Conservation (phyloP, 1,284 basidiomycete species). For the Omphalotus olearius region DNA sequence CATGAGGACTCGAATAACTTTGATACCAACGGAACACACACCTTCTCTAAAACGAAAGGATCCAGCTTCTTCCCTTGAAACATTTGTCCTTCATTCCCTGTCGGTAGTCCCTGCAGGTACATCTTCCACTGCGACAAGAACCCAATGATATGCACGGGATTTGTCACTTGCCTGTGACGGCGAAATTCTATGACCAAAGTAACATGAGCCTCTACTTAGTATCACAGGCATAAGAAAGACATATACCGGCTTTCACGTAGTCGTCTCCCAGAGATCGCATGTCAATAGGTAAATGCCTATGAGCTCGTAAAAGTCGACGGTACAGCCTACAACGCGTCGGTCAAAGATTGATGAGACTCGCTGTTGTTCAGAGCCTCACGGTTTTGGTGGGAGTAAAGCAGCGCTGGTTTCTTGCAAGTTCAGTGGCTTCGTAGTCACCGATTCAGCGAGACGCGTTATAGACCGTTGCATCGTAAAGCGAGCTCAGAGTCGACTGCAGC, state of each 20-base stretch:
- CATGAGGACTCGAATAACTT: neutral
- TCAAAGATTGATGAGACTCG: constrained; percentile 1
- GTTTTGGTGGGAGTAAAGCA: constrained; percentile 76
- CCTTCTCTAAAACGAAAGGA: constrained; percentile 77
- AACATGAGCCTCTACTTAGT: neutral
- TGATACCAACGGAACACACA: constrained; percentile 25
- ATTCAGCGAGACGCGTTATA: constrained; percentile 52
- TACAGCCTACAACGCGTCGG: constrained; percentile 54
- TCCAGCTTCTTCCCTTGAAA: constrained; percentile 75
- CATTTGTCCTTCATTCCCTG: constrained; percentile 33
- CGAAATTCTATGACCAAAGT: constrained; percentile 64
- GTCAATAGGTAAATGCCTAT: constrained; percentile 70
- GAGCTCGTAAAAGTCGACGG: constrained; percentile 76
- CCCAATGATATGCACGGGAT: constrained; percentile 86
- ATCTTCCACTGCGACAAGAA: constrained; percentile 92
- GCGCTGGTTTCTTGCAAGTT: constrained; percentile 65
- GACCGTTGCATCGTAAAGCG: constrained; percentile 5
- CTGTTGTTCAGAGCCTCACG: constrained; percentile 37
- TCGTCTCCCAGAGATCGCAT: constrained; percentile 86
- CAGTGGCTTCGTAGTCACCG: constrained; percentile 56
- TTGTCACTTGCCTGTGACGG: constrained; percentile 72
- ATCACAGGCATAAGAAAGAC: constrained; percentile 12
- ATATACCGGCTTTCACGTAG: constrained; percentile 82
- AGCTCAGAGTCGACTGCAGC: neutral
- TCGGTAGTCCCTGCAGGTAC: constrained; percentile 75